Base-by-base conservation (phyloP, 2,329 filamentous ascomycete genomes). In the Thielaviopsis musarum region DNA sequence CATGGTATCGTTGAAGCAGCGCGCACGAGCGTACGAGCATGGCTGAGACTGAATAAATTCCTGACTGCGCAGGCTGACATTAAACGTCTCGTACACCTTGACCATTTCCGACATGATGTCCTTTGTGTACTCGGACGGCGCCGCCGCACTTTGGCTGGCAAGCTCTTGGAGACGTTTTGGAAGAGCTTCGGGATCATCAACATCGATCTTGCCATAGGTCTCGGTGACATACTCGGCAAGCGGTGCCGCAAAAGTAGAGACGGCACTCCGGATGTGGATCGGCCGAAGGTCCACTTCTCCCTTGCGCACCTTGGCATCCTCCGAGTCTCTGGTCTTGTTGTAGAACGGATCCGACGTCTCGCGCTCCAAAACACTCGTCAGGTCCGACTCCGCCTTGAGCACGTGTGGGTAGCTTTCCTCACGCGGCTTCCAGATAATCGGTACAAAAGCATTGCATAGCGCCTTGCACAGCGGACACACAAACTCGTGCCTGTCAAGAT, bases 401-500 rank as follows among this genome's bases (percentile, higher is more conserved):
- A 49, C 45, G n/a, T 87, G 85, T 0, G 88, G 84, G 63, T 91
- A 89, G 1, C 83, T 81, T 67, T 95, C 88, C 65, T 94, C 88
- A 67, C 94, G 85, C 26, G 87, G 87, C 69, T 91, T 94, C 93
- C 93, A 98, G 45, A 95, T 84, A 63, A 98, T 89, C 0, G 94
- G 94, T 45, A 98, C 70, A 72, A 98, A 98, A 0, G 88, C 82
- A 68, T 98, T 98, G 2, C 93, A 93, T 0, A 98, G 77, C 3
- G 93, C 94, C 71, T 98, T 98, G 75, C 93, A 98, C 0, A 98
- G 77, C 1, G 93, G 93, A 65, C 93, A 98, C 59, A 97, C 87
- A 69, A 98, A 98, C 66, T 98, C 93, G 63, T 94, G 87, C 52
- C 81, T 76, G 21, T 79, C 76, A 1, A 88, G 78, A 59, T 84